Conservation (phyloP, 148 eudicot species). For the Vaccinium macrocarpon region DNA sequence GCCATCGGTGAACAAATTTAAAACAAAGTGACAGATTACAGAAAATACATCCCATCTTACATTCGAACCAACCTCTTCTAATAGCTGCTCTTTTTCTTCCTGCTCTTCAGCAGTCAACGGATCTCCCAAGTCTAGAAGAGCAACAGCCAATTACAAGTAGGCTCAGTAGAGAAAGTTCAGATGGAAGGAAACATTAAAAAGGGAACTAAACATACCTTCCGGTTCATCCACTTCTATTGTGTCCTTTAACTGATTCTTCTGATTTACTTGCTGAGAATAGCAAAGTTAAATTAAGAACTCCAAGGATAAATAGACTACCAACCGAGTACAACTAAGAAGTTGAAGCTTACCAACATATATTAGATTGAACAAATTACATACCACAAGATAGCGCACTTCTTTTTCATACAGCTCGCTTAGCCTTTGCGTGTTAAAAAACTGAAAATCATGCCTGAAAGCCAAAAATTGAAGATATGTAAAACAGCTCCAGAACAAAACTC, state of each 20-base stretch:
- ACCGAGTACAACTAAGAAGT: not conserved
- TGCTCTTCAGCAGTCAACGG: conserved; percentile 98
- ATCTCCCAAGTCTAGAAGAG: conserved; percentile 62
- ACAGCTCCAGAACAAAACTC: not conserved
- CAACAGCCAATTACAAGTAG: conserved; percentile 23
- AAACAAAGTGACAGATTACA: not conserved
- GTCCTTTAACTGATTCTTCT: conserved; percentile 85
- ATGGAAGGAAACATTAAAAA: not conserved
- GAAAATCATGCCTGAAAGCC: conserved; percentile 81
- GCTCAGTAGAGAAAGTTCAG: not conserved
- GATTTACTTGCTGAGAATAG: conserved; percentile 56
- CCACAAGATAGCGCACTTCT: conserved; percentile 96
- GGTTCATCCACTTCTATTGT: conserved; percentile 92
- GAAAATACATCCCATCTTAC: not conserved
- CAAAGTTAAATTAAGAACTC: conserved; percentile 16
- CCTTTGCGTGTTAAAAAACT: conserved; percentile 92
- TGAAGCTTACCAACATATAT: not conserved
- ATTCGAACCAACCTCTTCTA: conserved; percentile 57
- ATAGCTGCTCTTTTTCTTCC: conserved; percentile 80
- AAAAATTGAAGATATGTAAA: conserved; percentile 1
- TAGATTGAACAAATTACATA: conserved; percentile 28
- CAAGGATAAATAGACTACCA: not conserved
- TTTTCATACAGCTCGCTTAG: conserved; percentile 91
- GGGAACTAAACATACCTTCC: conserved; percentile 52
- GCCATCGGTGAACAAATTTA: not conserved